These are phyloP conservation scores for Physcia stellaris DNA, from an alignment of 495 filamentous ascomycete species.

Conservation along the genomic window DNA sequence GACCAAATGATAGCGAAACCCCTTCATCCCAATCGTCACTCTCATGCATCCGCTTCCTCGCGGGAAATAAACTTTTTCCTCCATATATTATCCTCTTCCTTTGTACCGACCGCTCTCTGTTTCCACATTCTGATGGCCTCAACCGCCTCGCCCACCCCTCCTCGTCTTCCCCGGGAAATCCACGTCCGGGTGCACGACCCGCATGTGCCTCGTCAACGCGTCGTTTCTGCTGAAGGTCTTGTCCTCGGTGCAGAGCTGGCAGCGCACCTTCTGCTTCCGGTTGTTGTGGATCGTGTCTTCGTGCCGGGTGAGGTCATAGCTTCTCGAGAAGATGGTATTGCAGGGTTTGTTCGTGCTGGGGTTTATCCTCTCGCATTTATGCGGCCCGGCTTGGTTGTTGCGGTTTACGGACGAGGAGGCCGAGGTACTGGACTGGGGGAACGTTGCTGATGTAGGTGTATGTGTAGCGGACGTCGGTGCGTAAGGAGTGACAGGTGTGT, in stretches of 20 bases:
- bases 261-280: conserved; percentile 89
- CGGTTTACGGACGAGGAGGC: conserved; percentile 29
- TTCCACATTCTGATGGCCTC: no score
- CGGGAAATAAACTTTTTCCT: no score
- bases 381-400: conserved; percentile 77
- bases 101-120: no score
- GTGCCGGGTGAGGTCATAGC: conserved; percentile 93
- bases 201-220: conserved; percentile 82
- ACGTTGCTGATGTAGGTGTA: conserved; percentile 21
- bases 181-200: conserved; percentile 77
- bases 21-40: no score
- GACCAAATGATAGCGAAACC: no score
- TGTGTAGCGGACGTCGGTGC: conserved; percentile 30
- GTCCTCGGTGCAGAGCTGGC: conserved; percentile 88
- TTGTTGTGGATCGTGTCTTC: conserved; percentile 97
- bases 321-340: conserved; percentile 91
- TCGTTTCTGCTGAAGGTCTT: conserved; percentile 93
- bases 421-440: conserved; percentile 36
- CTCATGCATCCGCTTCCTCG: no score
- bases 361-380: conserved; percentile 84
- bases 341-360: conserved; percentile 93
- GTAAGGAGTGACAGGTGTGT: conserved; percentile 16
- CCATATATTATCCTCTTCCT: no score
- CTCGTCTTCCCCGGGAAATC: conserved; percentile 56
- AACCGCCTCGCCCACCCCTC: no score